A percentile compares a stretch with the other conserved stretches of the same genome.
Conservation (phyloP, 306 rosid genomes). For the cucumber (Cucumis sativus) region Cucumber_9930_V3 NC_026660.2:24763001-24763500, state of each 20-base stretch:
- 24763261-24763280: conserved; percentile 93
- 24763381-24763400: not conserved
- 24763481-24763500: conserved; percentile 92
- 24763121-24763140: conserved; percentile 22
- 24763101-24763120: conserved; percentile 23
- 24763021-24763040: conserved; percentile 76
- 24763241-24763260: conserved; percentile 72
- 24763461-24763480: conserved; percentile 89
- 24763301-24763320: conserved; percentile 78
- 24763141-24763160: conserved; percentile 32
- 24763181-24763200: conserved; percentile 35
- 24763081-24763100: conserved; percentile 33
- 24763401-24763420: conserved; percentile 2
- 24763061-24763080: conserved; percentile 21
- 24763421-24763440: conserved; percentile 12
- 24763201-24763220: conserved; percentile 64
- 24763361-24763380: not conserved
- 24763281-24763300: conserved; percentile 95
- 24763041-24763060: conserved; percentile 31
- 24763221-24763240: conserved; percentile 94
- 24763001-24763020: conserved; percentile 72
- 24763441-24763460: conserved; percentile 97
- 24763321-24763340: conserved; percentile 74
- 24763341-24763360: not conserved
- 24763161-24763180: conserved; percentile 17